These are phyloP conservation scores for Bacterosira constricta DNA, from an alignment of 108 stramenopile species.

Conservation along the genomic window DNA sequence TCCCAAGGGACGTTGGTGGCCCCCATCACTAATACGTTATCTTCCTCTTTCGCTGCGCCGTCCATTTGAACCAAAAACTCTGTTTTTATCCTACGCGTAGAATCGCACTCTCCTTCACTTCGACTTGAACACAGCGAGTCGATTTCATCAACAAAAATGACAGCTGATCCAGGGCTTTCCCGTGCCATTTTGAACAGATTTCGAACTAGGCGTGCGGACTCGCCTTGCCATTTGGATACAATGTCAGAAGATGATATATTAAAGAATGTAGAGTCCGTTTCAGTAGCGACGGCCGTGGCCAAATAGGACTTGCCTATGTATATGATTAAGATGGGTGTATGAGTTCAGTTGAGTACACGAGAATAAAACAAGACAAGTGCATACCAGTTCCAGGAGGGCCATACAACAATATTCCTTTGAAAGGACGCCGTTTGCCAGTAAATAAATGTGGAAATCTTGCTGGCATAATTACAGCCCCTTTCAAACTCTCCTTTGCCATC, in stretches of 20 bases:
- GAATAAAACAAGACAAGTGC: slow-evolving; percentile 1
- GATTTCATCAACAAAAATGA: slow-evolving; percentile 98
- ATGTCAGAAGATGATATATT: slow-evolving; percentile 96
- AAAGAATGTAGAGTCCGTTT: slow-evolving; percentile 98
- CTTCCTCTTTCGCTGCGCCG: slow-evolving; percentile 87
- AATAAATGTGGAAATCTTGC: slow-evolving; percentile 94
- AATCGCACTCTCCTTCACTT: slow-evolving; percentile 93
- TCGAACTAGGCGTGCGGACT: slow-evolving; percentile 96
- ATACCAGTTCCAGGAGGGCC: slow-evolving; percentile 87
- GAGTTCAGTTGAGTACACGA: not conserved
- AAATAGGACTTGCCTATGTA: slow-evolving; percentile 92
- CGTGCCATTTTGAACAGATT: slow-evolving; percentile 99
- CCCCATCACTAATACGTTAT: slow-evolving; percentile 86
- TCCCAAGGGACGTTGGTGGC: slow-evolving; percentile 99
- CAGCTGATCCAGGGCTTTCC: slow-evolving; percentile 86
- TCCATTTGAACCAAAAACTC: slow-evolving; percentile 99
- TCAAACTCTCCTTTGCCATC: slow-evolving; percentile 94
- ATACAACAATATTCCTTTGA: slow-evolving; percentile 96
- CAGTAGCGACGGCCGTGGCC: slow-evolving; percentile 99
- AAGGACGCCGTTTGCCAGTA: slow-evolving; percentile 90
- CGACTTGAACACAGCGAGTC: slow-evolving; percentile 94
- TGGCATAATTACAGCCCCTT: slow-evolving; percentile 97
- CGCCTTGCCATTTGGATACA: slow-evolving; percentile 99
- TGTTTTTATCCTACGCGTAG: slow-evolving; percentile 93
- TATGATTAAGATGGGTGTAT: too few species aligned